Evolutionary conservation across 2,329 filamentous ascomycete genomes (phyloP).

Genomic region (Arachnopeziza araneosa): DNA sequence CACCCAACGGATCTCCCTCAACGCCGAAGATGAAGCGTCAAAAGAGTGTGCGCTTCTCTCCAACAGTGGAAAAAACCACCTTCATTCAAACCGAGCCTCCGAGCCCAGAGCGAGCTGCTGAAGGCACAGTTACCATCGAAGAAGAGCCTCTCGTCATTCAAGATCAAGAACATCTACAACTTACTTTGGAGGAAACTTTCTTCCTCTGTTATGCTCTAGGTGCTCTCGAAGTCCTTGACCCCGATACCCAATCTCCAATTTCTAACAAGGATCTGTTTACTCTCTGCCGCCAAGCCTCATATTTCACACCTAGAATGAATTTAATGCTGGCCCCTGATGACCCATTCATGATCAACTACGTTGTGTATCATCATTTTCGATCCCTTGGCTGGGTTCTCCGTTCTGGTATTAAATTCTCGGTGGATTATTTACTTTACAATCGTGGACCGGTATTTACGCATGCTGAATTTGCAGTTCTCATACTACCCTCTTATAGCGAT

Average conservation of each 20-base stretch:
- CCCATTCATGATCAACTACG: slow-evolving; percentile 79
- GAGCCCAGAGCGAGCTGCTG: slow-evolving; percentile 20
- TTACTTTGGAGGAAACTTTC: slow-evolving; percentile 86
- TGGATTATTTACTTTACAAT: slow-evolving; percentile 91
- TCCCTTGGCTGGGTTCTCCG: slow-evolving; percentile 93
- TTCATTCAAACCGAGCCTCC: slow-evolving; percentile 45
- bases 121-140: slow-evolving; percentile 2
- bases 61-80: slow-evolving; percentile 59
- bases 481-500: slow-evolving; percentile 77
- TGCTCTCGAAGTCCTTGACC: slow-evolving; percentile 57
- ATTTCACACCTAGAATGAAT: slow-evolving; percentile 52
- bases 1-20: slow-evolving; percentile 13
- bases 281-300: slow-evolving; percentile 64
- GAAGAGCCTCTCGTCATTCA: slow-evolving; percentile 32
- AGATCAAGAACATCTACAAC: slow-evolving; percentile 80
- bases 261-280: slow-evolving; percentile 53
- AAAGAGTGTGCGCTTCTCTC: slow-evolving; percentile 69
- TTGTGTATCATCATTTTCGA: slow-evolving; percentile 92
- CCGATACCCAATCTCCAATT: slow-evolving; percentile 40
- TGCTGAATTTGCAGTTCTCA: slow-evolving; percentile 83
- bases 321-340: slow-evolving; percentile 64
- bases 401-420: slow-evolving; percentile 88
- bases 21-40: slow-evolving; percentile 34
- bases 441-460: slow-evolving; percentile 92
- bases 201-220: slow-evolving; percentile 82